Conservation (phyloP, 192 early-diverging fungal species). For the Umbelopsis sp. region DNA sequence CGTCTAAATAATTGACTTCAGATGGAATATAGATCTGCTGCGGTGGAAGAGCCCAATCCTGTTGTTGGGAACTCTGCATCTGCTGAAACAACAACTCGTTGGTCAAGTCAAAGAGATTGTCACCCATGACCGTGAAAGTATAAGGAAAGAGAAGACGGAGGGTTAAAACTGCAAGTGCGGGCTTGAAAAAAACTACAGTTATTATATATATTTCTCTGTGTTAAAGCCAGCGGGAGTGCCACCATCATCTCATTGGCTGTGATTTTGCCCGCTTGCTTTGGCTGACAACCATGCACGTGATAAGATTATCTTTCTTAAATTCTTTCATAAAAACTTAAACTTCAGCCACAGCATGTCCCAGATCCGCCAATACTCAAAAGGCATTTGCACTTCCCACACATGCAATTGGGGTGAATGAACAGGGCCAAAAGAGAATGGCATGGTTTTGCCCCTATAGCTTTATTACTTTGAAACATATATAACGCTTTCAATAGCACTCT, state of each 20-base stretch:
- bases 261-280: no score
- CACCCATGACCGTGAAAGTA: constrained; percentile 6
- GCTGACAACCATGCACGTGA: not conserved
- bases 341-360: not conserved
- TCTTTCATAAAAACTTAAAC: not conserved
- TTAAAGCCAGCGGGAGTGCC: not conserved
- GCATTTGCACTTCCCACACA: constrained; percentile 19
- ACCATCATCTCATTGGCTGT: not conserved
- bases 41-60: constrained; percentile 16
- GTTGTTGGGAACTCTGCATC: constrained; percentile 14
- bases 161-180: not conserved
- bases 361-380: not conserved
- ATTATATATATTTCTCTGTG: not conserved
- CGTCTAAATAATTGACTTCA: constrained; percentile 13
- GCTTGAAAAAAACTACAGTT: not conserved
- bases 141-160: not conserved
- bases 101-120: constrained; percentile 20
- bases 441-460: no score
- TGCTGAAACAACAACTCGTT: constrained; percentile 16
- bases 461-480: no score
- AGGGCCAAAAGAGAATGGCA: no score
- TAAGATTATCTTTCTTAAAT: not conserved
- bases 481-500: no score
- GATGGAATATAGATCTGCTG: constrained; percentile 14
- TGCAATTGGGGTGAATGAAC: not conserved